Conservation (phyloP, 768 basidiomycete genomes). For the Boletus rufocinnamomeus region DNA sequence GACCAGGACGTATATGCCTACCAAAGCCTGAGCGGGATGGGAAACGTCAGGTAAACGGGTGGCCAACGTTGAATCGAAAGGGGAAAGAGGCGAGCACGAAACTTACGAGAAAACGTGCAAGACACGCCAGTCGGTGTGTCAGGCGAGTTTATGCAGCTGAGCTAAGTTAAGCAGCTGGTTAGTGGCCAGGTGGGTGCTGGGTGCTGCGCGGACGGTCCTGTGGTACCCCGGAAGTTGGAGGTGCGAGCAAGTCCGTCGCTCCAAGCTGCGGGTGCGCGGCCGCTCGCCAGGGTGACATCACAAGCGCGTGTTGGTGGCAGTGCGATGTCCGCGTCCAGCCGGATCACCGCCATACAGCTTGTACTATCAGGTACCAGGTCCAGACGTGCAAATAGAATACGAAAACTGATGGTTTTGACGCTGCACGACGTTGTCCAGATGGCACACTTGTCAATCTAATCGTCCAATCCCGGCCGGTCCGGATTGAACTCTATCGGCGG, state of each 20-base stretch:
- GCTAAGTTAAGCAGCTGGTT: constrained; percentile 14
- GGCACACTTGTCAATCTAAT: background rate
- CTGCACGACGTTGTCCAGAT: background rate
- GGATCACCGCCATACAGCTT: constrained; percentile 11
- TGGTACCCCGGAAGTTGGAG: background rate
- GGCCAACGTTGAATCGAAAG: constrained; percentile 34
- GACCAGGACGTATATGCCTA: constrained; percentile 29
- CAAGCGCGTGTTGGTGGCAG: constrained; percentile 28
- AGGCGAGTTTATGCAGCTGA: constrained; percentile 10
- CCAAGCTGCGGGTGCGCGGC: constrained; percentile 15
- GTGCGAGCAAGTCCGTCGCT: constrained; percentile 1
- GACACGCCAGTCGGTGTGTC: constrained; percentile 31
- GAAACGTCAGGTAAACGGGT: constrained; percentile 42
- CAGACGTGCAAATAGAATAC: background rate
- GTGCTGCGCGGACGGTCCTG: constrained; percentile 17
- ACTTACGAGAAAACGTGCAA: constrained; percentile 36
- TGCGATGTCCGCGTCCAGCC: constrained; percentile 14
- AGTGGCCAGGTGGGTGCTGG: constrained; percentile 11
- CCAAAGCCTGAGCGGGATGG: constrained; percentile 33
- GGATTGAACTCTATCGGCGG: background rate
- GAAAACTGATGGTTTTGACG: background rate
- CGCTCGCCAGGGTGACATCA: constrained; percentile 29
- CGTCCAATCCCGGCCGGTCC: background rate
- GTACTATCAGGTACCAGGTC: constrained; percentile 9
- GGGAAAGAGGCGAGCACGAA: constrained; percentile 28